A percentile compares a stretch with the other conserved stretches of the same genome.
These are phyloP conservation scores for Mortierella sp. DNA, from an alignment of 371 early-diverging fungal species.

Conservation along the genomic window DNA sequence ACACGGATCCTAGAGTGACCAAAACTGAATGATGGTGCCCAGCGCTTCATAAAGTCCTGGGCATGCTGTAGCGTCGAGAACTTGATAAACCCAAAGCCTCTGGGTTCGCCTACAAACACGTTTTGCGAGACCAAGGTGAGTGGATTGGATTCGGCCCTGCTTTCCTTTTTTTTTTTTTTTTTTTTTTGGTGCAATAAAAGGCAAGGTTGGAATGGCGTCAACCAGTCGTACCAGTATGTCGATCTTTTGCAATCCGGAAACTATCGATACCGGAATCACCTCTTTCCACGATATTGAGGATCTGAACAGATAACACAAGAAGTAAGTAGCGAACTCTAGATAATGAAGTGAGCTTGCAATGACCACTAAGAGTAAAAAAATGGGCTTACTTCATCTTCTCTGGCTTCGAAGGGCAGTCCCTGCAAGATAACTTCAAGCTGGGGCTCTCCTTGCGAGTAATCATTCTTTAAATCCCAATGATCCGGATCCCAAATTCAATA, in stretches of 20 bases:
- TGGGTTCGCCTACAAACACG: conserved; percentile 24
- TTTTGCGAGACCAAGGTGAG: too few relatives aligned
- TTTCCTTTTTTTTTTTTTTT: not conserved
- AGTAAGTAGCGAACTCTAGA: too few relatives aligned
- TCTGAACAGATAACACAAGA: too few relatives aligned
- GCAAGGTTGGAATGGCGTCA: not conserved
- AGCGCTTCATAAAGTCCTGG: conserved; percentile 25
- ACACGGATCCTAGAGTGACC: conserved; percentile 23
- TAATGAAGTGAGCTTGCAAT: too few relatives aligned
- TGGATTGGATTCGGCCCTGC: too few relatives aligned
- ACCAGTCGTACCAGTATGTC: conserved; percentile 29
- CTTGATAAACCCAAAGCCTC: conserved; percentile 39
- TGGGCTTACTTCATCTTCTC: conserved; percentile 33
- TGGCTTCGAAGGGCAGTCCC: conserved; percentile 26
- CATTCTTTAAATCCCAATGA: conserved; percentile 17
- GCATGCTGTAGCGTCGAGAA: conserved; percentile 25
- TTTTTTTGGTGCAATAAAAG: not conserved
- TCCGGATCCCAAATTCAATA: too few relatives aligned
- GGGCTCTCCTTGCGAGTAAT: conserved; percentile 15
- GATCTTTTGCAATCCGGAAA: conserved; percentile 30
- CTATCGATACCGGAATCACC: conserved; percentile 29
- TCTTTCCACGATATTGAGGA: conserved; percentile 1
- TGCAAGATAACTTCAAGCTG: conserved; percentile 38
- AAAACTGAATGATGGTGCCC: conserved; percentile 28
- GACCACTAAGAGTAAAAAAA: too few relatives aligned